These are phyloP conservation scores for Sugiyamaella grinbergsii DNA, from an alignment of 1,139 yeast genomes.

Conservation along the genomic window DNA sequence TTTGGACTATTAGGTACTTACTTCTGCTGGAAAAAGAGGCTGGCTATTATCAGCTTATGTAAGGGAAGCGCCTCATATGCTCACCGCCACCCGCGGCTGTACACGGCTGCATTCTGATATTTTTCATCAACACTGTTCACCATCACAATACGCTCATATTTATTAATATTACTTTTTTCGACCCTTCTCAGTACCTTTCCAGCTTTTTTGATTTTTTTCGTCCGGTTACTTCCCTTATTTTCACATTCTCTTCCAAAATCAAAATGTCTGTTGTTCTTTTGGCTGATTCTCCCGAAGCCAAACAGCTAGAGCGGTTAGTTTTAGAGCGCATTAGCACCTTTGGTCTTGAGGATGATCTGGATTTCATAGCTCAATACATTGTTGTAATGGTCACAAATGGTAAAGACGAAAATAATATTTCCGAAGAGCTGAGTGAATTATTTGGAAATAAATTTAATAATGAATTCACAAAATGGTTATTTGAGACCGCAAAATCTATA, in stretches of 20 bases:
- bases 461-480: conserved; percentile 52
- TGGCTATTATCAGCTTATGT: too few species aligned
- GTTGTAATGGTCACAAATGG: conserved; percentile 72
- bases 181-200: too few species aligned
- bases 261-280: conserved; percentile 14
- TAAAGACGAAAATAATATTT: conserved; percentile 64
- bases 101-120: not conserved
- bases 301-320: conserved; percentile 27
- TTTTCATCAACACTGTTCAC: not conserved
- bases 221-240: not conserved
- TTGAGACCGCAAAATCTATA: conserved; percentile 48
- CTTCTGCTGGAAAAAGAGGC: too few species aligned
- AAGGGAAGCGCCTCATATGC: too few species aligned
- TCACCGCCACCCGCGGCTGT: too few species aligned
- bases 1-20: too few species aligned
- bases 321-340: conserved; percentile 25
- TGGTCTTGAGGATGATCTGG: conserved; percentile 59
- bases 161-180: too few species aligned
- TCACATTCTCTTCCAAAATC: not conserved
- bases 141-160: too few species aligned
- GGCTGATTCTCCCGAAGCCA: conserved; percentile 30
- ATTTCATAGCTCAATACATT: conserved; percentile 78
- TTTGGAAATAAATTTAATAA: conserved; percentile 66
- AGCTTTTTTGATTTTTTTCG: not conserved
- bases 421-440: conserved; percentile 62